Percentiles rank a stretch among this genome's conserved stretches.
Evolutionary conservation across 495 filamentous ascomycete species (phyloP).

Genomic region (Tuber microsphaerosporum): DNA sequence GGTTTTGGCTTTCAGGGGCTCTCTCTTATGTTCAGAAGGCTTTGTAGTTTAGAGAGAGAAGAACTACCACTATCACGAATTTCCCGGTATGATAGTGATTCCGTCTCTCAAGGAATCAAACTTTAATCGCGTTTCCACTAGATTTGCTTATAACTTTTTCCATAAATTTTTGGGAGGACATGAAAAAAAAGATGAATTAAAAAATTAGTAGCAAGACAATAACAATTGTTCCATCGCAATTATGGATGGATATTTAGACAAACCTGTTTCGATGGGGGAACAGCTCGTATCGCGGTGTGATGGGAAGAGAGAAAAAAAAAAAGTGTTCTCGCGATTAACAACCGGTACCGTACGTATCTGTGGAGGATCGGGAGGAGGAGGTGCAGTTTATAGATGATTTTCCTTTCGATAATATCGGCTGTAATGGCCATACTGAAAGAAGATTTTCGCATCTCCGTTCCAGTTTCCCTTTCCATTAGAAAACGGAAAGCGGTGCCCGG

Average conservation of each 20-base stretch:
- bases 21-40: background rate
- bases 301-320: no score
- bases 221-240: background rate
- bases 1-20: background rate
- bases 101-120: background rate
- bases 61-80: background rate
- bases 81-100: background rate
- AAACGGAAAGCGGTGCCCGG: constrained; percentile 39
- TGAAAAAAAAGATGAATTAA: background rate
- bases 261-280: background rate
- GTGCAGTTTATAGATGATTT: background rate
- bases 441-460: constrained; percentile 33
- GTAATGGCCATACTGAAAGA: constrained; percentile 35
- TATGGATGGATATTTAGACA: background rate
- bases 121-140: background rate
- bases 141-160: background rate
- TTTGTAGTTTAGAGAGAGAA: background rate
- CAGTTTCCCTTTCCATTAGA: constrained; percentile 33
- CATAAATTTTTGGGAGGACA: background rate
- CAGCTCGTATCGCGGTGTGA: background rate
- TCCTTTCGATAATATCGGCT: background rate
- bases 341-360: no score
- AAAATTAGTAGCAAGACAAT: background rate
- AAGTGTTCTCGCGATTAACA: no score
- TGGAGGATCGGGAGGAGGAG: background rate